phyloP scores from a whole-genome alignment of 371 early-diverging fungal genomes.

The Mucor saturninus region DNA sequence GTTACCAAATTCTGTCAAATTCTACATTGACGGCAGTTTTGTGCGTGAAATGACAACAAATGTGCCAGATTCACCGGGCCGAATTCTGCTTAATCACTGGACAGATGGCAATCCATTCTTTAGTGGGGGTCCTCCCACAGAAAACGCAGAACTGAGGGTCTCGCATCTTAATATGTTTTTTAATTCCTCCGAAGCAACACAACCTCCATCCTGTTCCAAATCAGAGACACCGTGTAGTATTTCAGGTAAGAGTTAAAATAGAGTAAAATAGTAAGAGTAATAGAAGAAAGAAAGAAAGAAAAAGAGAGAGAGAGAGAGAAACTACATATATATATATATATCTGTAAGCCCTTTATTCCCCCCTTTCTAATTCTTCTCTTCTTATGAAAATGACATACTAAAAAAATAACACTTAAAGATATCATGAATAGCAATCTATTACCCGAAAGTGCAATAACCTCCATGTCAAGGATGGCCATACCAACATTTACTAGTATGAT shows the following conservation, averaged over 20 bases:
- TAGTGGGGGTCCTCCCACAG: constrained; percentile 35
- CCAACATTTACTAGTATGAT: neutral
- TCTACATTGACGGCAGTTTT: constrained; percentile 38
- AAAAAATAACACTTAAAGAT: constrained; percentile 12
- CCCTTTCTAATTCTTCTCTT: too few relatives aligned
- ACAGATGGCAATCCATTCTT: constrained; percentile 52
- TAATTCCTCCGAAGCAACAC: constrained; percentile 36
- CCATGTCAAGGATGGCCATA: neutral
- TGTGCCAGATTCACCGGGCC: constrained; percentile 41
- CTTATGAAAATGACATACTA: neutral
- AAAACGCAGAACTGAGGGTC: constrained; percentile 32
- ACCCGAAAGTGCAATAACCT: constrained; percentile 13
- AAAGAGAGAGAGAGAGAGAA: neutral
- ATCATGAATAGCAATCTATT: constrained; percentile 27
- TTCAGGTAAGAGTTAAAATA: constrained; percentile 20
- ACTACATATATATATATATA: neutral
- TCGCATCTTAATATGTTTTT: constrained; percentile 48
- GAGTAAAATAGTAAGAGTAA: neutral
- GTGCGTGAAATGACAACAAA: constrained; percentile 34
- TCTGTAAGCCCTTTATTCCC: too few relatives aligned
- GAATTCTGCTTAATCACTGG: constrained; percentile 50
- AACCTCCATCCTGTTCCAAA: constrained; percentile 8
- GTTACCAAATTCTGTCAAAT: constrained; percentile 37
- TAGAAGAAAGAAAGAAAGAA: too few relatives aligned
- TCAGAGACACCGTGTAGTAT: constrained; percentile 26